A percentile compares a stretch with the other conserved stretches of the same genome.
Conservation (phyloP, 306 rosid genomes). For the Parietaria judaica region DNA sequence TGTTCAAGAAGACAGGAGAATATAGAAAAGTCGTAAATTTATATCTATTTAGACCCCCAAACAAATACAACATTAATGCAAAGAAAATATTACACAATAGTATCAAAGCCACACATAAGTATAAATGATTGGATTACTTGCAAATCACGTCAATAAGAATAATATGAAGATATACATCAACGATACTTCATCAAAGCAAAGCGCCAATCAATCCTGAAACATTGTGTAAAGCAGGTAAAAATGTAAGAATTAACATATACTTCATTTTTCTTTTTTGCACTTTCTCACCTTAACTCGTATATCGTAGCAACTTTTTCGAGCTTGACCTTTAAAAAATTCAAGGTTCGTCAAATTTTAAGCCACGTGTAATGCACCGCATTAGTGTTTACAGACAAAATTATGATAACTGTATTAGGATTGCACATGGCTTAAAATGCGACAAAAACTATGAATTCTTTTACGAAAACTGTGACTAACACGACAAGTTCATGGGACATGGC, state of each 20-base stretch:
- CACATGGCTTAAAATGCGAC: too few relatives aligned
- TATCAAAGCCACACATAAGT: neutral
- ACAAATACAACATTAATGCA: neutral
- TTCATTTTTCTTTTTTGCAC: too few relatives aligned
- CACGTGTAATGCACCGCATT: too few relatives aligned
- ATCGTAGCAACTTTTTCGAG: too few relatives aligned
- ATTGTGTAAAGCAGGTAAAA: neutral
- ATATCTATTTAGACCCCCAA: neutral
- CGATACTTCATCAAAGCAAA: neutral
- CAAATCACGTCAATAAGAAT: neutral
- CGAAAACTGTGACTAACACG: too few relatives aligned
- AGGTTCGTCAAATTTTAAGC: too few relatives aligned
- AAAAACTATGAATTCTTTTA: too few relatives aligned
- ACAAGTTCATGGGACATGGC: too few relatives aligned
- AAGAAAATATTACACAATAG: constrained; percentile 1
- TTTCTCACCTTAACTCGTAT: too few relatives aligned
- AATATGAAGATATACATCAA: neutral
- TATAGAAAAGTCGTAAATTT: neutral
- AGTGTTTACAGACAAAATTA: too few relatives aligned
- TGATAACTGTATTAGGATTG: too few relatives aligned
- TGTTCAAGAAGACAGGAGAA: neutral
- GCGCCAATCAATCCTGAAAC: neutral
- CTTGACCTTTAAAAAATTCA: too few relatives aligned
- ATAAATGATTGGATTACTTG: neutral
- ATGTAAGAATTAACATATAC: neutral